These are phyloP conservation scores for Pterocarpus santalinus DNA, from an alignment of 306 rosid genomes.

Conservation along the genomic window DNA sequence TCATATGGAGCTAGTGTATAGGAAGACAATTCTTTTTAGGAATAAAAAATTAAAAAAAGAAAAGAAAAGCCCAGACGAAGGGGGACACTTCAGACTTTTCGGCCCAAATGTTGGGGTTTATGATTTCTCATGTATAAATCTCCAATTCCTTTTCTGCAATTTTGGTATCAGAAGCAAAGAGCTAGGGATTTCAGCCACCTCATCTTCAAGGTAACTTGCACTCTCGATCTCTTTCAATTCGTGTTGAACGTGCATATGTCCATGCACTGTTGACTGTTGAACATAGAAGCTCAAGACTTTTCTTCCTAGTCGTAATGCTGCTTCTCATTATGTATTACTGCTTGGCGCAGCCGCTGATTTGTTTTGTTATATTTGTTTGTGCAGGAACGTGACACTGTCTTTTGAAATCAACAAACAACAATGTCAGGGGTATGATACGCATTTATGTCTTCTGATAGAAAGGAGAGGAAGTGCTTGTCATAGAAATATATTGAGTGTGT, in stretches of 20 bases:
- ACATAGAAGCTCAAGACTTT: neutral
- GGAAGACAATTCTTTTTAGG: too few relatives aligned
- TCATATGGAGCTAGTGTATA: too few relatives aligned
- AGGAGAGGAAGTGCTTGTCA: too few relatives aligned
- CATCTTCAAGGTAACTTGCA: neutral
- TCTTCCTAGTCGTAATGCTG: neutral
- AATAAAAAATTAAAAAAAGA: neutral
- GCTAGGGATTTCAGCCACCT: constrained; percentile 4
- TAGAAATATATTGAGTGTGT: too few relatives aligned
- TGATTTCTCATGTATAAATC: constrained; percentile 16
- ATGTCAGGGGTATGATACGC: constrained; percentile 57
- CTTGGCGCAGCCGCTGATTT: neutral
- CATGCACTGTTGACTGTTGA: neutral
- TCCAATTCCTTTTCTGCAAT: neutral
- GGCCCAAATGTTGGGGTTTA: constrained; percentile 19
- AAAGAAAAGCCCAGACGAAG: neutral
- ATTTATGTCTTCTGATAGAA: too few relatives aligned
- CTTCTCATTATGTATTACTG: neutral
- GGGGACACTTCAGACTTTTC: constrained; percentile 36
- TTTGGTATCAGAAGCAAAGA: neutral
- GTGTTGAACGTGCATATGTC: neutral
- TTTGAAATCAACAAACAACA: neutral
- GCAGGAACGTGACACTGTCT: constrained; percentile 39
- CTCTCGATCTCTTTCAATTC: neutral
- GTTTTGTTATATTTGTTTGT: constrained; percentile 14